Base-by-base conservation (phyloP, 192 early-diverging fungal species). In the Spizellomyces sp. region DNA sequence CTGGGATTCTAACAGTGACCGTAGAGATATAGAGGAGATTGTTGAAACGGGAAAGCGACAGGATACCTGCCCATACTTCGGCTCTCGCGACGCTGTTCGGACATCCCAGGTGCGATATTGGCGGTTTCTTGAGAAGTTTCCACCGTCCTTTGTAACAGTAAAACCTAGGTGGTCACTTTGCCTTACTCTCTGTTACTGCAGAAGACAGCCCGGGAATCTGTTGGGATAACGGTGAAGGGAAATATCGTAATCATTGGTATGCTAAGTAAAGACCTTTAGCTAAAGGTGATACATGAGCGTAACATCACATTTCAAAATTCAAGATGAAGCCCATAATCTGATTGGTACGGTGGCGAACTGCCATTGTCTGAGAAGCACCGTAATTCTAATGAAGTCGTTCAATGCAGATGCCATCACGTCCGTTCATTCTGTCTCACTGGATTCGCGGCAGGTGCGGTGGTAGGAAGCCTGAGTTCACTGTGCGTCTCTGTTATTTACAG, bases 111-210 rank as follows among this genome's bases (percentile, higher is more conserved):
- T 83, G 76, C 9, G 69, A 19, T n/a, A n/a, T 22, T 7, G 54
- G n/a, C n/a, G 54, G 5, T 56, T 19, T 19, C 52, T 36, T 36
- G 3, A 36, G 1, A 36, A 36, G n/a, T n/a, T 7, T 19, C 54
- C 54, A 56, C 54, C n/a, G n/a, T 22, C 54, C 54, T n/a, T 56
- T 19, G 5, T 19, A 56, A 22, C 54, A 22, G 22, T n/a, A 22
- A n/a, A 22, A 56, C 4, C n/a, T 56, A 94, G 79, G 78, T 96
- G 8, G 90, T 98, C 0, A 89, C 90, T n/a, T 69, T 98, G 42
- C 96, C 96, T 4, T 98, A 98, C 76, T 91, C 92, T 61, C 83
- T 93, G 58, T 72, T 96, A 59, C 77, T 96, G n/a, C 90, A 91
- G 50, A 82, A 84, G 58, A 75, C 85, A 0, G 87, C 93, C 0